Percentiles rank a stretch among this genome's conserved stretches.
These are phyloP conservation scores for Lotus japonicus DNA, from an alignment of 306 rosid genomes.

Conservation along the genomic window DNA sequence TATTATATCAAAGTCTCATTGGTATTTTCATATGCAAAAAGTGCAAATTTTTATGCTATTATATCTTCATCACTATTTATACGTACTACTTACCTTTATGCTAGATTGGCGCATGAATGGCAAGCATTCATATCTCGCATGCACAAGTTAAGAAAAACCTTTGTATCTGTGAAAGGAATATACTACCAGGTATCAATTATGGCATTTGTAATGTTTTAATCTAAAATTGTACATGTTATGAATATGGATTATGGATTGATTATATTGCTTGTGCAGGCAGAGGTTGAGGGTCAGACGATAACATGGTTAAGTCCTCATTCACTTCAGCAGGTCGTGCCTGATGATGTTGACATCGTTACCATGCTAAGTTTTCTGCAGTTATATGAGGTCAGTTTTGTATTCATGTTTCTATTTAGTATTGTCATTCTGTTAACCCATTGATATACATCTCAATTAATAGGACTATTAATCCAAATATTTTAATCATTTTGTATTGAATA, in stretches of 20 bases:
- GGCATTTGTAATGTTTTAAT: background rate
- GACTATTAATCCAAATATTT: background rate
- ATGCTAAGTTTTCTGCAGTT: conserved; percentile 75
- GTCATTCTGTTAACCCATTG: background rate
- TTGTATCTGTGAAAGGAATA: conserved; percentile 85
- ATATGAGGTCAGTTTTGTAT: conserved; percentile 52
- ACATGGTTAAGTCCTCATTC: conserved; percentile 96
- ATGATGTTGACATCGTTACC: conserved; percentile 64
- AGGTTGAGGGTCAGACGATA: conserved; percentile 67
- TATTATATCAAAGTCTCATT: too few species aligned
- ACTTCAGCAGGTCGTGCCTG: conserved; percentile 78
- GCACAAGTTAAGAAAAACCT: conserved; percentile 74
- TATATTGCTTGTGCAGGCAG: conserved; percentile 53
- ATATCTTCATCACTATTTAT: background rate
- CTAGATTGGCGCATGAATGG: conserved; percentile 94
- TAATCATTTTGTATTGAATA: background rate
- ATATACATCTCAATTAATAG: background rate
- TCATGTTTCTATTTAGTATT: background rate
- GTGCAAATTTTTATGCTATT: background rate
- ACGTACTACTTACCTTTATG: background rate
- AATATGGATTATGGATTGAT: background rate
- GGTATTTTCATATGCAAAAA: background rate
- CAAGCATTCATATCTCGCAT: conserved; percentile 73
- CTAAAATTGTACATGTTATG: background rate
- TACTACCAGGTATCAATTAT: conserved; percentile 68